Conservation (phyloP, 23 red algal species). For the Chondrus crispus region DNA sequence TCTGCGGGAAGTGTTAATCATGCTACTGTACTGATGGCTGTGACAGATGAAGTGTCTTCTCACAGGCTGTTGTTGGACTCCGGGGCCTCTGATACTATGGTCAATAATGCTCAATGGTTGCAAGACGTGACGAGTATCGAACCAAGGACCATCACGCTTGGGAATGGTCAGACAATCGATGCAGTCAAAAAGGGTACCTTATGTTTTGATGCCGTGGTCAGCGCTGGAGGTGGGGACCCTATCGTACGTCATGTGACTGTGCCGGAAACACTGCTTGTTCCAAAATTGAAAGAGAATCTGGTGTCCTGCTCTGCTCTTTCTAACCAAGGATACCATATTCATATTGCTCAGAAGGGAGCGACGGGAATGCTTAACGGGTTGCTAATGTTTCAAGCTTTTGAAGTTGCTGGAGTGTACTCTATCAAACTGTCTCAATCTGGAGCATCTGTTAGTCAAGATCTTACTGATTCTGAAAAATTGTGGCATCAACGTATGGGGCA, state of each 20-base stretch:
- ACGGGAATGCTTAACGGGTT: not conserved
- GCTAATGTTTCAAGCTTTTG: not conserved
- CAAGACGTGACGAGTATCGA: not conserved
- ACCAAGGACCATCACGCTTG: not conserved
- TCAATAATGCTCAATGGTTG: not conserved
- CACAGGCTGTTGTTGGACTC: not conserved
- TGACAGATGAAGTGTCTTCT: not conserved
- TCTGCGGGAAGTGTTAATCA: not conserved
- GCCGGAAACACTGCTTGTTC: not conserved
- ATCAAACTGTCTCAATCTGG: not conserved
- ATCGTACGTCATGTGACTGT: not conserved
- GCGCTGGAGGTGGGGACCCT: not conserved
- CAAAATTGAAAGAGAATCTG: not conserved
- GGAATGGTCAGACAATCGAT: not conserved
- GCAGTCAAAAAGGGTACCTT: not conserved
- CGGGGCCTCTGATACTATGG: not conserved
- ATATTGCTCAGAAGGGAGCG: not conserved
- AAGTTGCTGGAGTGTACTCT: not conserved
- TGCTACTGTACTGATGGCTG: not conserved
- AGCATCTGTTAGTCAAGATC: not conserved
- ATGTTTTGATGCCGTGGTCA: not conserved
- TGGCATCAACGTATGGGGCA: constrained; percentile 3
- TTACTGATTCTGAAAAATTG: not conserved
- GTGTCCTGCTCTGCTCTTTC: not conserved
- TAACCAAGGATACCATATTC: not conserved